phyloP scores from a whole-genome alignment of 768 basidiomycete genomes.

The Collybiopsis luxurians region DNA sequence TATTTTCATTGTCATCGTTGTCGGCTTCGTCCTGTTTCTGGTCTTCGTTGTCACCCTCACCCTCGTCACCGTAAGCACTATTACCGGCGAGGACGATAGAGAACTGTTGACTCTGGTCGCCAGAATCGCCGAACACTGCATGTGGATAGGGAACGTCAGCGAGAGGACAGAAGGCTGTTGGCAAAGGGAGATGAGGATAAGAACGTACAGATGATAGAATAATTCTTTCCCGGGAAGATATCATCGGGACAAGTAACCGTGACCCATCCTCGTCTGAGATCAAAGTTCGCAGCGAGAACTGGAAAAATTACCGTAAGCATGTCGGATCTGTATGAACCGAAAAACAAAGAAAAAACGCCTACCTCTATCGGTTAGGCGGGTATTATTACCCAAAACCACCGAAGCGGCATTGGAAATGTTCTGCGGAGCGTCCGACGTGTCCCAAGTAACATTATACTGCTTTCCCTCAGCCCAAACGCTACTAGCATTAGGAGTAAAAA shows the following conservation, averaged over 20 bases:
- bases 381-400: not conserved
- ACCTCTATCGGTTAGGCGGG: conserved; percentile 9
- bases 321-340: not conserved
- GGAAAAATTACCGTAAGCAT: conserved; percentile 14
- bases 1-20: too few species aligned
- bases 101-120: conserved; percentile 24
- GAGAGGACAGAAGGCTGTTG: too few species aligned
- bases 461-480: conserved; percentile 4
- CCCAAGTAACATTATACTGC: conserved; percentile 19
- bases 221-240: conserved; percentile 14
- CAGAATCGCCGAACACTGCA: conserved; percentile 32
- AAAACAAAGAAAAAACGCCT: conserved; percentile 7
- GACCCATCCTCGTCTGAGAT: conserved; percentile 17
- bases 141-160: not conserved
- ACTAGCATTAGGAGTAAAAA: conserved; percentile 1
- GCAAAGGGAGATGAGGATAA: too few species aligned
- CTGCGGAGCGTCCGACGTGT: conserved; percentile 10
- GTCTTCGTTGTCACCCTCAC: too few species aligned
- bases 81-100: conserved; percentile 12
- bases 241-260: conserved; percentile 14
- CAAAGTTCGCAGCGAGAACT: conserved; percentile 18
- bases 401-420: conserved; percentile 21
- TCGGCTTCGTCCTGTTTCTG: too few species aligned
- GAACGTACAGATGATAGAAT: conserved; percentile 23
- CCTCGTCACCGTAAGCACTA: not conserved